Percentiles rank a stretch among this genome's conserved stretches.
These are phyloP conservation scores for Komagataella phaffii DNA, from an alignment of 805 yeast species.

Conservation along the genomic window DNA sequence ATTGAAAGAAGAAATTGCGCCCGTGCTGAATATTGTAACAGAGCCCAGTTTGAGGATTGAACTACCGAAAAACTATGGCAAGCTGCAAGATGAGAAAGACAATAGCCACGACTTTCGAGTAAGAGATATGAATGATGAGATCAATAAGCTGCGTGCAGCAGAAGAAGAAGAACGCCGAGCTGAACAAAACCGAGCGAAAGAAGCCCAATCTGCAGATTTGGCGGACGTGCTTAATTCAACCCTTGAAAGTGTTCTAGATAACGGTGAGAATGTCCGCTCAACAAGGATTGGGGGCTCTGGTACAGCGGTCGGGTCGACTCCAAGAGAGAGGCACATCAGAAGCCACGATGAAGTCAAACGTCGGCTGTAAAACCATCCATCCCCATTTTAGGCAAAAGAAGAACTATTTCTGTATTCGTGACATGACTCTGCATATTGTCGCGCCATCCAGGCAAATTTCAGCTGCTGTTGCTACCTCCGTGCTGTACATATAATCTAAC, in stretches of 20 bases:
- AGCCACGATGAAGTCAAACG: not conserved
- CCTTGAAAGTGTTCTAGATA: conserved; percentile 1
- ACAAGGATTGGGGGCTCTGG: not conserved
- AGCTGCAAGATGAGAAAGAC: not conserved
- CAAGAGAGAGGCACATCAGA: not conserved
- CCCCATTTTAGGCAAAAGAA: not conserved
- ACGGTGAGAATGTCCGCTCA: conserved; percentile 1
- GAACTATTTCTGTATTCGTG: not conserved
- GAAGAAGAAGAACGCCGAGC: not conserved
- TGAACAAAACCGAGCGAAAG: not conserved
- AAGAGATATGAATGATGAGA: not conserved
- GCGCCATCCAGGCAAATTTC: not conserved
- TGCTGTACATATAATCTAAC: too few relatives aligned
- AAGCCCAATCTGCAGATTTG: not conserved
- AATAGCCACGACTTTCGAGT: not conserved
- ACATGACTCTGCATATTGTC: not conserved
- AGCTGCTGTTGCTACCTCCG: too few relatives aligned
- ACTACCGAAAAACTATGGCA: not conserved
- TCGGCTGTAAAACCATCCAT: not conserved
- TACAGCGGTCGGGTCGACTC: not conserved
- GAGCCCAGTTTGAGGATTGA: not conserved
- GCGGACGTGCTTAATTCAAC: conserved; percentile 1
- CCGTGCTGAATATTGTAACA: not conserved
- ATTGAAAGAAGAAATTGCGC: not conserved
- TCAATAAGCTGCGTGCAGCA: not conserved